Conservation (phyloP, 1,284 basidiomycete genomes). For the Microbotryomycetes sp. region DNA sequence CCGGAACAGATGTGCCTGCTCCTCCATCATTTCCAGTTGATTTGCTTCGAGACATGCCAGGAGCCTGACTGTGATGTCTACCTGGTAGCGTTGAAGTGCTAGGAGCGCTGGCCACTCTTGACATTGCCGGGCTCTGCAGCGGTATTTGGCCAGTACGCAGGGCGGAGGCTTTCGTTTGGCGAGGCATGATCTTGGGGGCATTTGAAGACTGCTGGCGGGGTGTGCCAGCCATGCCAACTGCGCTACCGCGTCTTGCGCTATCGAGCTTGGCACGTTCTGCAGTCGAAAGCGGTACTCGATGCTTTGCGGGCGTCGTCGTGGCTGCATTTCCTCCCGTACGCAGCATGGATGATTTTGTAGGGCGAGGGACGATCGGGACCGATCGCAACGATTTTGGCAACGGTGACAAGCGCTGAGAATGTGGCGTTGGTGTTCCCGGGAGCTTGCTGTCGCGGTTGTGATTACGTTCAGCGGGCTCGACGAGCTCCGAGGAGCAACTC, state of each 20-base stretch:
- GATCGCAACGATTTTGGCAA: conserved; percentile 37
- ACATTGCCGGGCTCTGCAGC: background rate
- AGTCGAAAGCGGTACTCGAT: background rate
- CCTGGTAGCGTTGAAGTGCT: conserved; percentile 5
- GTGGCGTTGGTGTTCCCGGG: background rate
- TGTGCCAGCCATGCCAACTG: background rate
- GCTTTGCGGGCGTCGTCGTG: conserved; percentile 38
- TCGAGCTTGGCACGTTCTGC: background rate
- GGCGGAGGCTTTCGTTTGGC: conserved; percentile 44
- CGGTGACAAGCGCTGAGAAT: conserved; percentile 4
- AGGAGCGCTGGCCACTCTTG: background rate
- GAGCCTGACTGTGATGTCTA: conserved; percentile 17
- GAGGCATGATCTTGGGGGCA: conserved; percentile 63
- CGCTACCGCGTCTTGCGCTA: background rate
- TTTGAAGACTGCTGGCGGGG: no score
- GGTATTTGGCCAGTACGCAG: conserved; percentile 4
- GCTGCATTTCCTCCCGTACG: conserved; percentile 45
- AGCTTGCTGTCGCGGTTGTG: background rate
- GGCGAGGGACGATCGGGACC: conserved; percentile 60
- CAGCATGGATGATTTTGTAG: conserved; percentile 63
- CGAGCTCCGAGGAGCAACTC: conserved; percentile 2
- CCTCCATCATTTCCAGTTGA: conserved; percentile 10
- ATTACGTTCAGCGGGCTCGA: background rate
- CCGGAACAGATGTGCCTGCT: background rate
- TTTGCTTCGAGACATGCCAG: no score